Percentiles rank a stretch among this genome's conserved stretches.
phyloP scores from a whole-genome alignment of 805 yeast species.

The Vanderwaltozyma polyspora region DNA sequence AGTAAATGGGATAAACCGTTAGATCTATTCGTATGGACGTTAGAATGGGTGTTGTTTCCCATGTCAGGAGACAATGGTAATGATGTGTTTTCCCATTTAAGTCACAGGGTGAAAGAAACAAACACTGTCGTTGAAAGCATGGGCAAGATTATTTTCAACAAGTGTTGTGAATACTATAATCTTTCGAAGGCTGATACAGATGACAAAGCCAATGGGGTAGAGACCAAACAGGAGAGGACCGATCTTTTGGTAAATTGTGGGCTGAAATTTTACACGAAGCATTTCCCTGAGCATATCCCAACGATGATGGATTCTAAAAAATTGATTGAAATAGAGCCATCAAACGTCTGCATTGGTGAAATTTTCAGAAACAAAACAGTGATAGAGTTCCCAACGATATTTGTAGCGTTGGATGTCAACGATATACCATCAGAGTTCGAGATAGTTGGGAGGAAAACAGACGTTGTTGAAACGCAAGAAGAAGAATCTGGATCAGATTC shows the following conservation, averaged over 20 bases:
- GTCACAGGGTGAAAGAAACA: conserved; percentile 28
- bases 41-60: conserved; percentile 49
- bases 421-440: conserved; percentile 21
- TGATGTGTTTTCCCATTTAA: conserved; percentile 26
- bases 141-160: conserved; percentile 23
- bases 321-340: conserved; percentile 29
- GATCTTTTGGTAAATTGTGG: conserved; percentile 6
- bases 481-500: conserved; percentile 14
- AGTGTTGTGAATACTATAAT: conserved; percentile 14
- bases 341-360: conserved; percentile 32
- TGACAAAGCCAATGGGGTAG: conserved; percentile 2
- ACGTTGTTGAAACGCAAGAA: conserved; percentile 21
- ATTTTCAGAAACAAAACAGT: conserved; percentile 47
- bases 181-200: neutral
- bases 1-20: conserved; percentile 57
- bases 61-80: conserved; percentile 5
- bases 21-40: conserved; percentile 62
- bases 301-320: conserved; percentile 26
- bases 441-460: conserved; percentile 13
- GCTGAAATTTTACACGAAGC: conserved; percentile 17
- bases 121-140: conserved; percentile 21
- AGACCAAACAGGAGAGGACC: conserved; percentile 10
- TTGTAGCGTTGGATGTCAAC: conserved; percentile 26
- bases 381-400: conserved; percentile 69
- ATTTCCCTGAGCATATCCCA: conserved; percentile 25